phyloP scores from a whole-genome alignment of 345 rosid species.

The Dovyalis caffra region DNA sequence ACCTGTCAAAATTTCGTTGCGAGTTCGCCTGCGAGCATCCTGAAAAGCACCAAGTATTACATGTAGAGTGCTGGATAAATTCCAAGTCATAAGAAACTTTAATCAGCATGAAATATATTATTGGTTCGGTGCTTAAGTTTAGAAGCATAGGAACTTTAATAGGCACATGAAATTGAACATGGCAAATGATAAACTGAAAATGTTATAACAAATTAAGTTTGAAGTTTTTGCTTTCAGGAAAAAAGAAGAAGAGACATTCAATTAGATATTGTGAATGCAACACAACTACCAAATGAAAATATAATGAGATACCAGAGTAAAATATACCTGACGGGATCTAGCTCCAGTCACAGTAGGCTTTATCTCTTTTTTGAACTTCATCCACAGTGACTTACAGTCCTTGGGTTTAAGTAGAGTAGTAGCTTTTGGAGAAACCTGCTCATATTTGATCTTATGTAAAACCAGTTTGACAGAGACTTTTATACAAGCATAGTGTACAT shows the following conservation, averaged over 20 bases:
- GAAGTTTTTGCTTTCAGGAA: too few relatives aligned
- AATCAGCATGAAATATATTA: too few relatives aligned
- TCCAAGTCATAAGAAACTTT: too few relatives aligned
- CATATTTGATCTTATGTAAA: constrained; percentile 13
- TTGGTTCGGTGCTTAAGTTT: too few relatives aligned
- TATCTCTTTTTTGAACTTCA: constrained; percentile 28
- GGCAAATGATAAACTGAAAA: too few relatives aligned
- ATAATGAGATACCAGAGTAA: neutral
- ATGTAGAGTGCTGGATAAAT: neutral
- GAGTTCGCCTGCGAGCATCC: constrained; percentile 66
- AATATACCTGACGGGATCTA: constrained; percentile 60
- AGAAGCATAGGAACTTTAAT: too few relatives aligned
- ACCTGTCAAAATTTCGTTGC: constrained; percentile 27
- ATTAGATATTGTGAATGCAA: too few relatives aligned
- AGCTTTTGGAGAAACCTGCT: constrained; percentile 51
- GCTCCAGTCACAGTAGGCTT: constrained; percentile 40
- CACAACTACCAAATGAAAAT: neutral
- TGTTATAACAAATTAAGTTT: neutral
- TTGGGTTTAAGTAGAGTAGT: constrained; percentile 19
- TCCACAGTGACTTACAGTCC: constrained; percentile 33
- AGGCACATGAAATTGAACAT: too few relatives aligned
- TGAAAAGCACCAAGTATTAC: constrained; percentile 23
- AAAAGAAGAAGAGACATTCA: too few relatives aligned
- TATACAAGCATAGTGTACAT: neutral
- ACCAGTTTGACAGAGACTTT: neutral